Evolutionary conservation across 768 basidiomycete genomes (phyloP), one percentile per base, ranked within the genome.

Genomic region (Leccinellum rugosiceps): DNA sequence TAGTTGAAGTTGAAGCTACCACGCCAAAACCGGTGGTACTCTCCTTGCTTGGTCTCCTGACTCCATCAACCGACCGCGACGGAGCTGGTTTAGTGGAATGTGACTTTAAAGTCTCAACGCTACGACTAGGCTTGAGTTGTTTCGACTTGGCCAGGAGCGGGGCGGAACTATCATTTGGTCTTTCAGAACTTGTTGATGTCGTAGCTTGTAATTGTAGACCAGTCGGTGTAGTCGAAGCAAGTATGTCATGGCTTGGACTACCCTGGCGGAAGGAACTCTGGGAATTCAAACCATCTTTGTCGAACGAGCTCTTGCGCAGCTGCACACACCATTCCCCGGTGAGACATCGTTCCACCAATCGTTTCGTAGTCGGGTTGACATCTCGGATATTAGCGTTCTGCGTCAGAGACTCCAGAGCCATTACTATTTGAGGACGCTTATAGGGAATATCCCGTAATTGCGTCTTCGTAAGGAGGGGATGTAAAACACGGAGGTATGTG

Each of bases 401-500:
- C 32, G 88, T 78, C 28, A 97, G 80, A 0, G 85, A 87, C 65
- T 93, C 89, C 28, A 99, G 81, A 11, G 88, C 80, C 47, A 84
- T 83, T 19, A 93, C 86, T 64, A 98, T 91, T 69, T 95, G 91
- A 2, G 88, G 80, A 8, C 94, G 90, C 69, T 99, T 99, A 77
- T 98, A 98, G 0, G 93, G 90, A 56, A 86, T 74, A 14, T 83
- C 76, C 13, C 85, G 85, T 6, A 99, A 79, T 71, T 99, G 97
- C 0, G 96, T 98, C 72, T 92, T 94, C 10, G 90, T 94, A 44
- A 99, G 81, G 4, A 99, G 85, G 0, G 96, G 97, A 67, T 98
- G 92, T 15, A 99, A 79, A 10, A 99, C 97, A 19, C 97, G 91
- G 31, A 98, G 87, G 70, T 94, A 99, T 1, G 96, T 98, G 70